phyloP scores from a whole-genome alignment of 805 yeast genomes.

The Saccharomycopsis sp. region DNA sequence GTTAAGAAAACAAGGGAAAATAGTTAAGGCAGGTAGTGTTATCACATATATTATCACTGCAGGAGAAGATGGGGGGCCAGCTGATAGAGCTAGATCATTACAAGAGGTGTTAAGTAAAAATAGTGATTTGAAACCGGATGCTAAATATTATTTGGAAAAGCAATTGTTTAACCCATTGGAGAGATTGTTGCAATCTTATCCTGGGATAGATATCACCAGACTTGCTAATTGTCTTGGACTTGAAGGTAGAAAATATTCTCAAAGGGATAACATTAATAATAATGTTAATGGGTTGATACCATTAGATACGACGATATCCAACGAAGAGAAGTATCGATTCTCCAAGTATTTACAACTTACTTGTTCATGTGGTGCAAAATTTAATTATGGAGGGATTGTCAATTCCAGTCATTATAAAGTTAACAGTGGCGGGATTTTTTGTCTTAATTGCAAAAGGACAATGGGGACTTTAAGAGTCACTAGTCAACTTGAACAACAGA shows the following conservation, averaged over 20 bases:
- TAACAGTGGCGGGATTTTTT: conserved; percentile 62
- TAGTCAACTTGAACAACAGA: conserved; percentile 65
- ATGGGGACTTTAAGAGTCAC: conserved; percentile 51
- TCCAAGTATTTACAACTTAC: conserved; percentile 46
- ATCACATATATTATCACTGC: conserved; percentile 77
- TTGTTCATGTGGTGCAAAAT: conserved; percentile 58
- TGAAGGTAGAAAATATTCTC: conserved; percentile 57
- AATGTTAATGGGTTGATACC: conserved; percentile 50
- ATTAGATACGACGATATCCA: conserved; percentile 73
- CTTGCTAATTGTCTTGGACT: conserved; percentile 74
- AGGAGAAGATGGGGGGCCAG: conserved; percentile 37
- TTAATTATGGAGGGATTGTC: conserved; percentile 70
- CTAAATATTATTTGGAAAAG: conserved; percentile 72
- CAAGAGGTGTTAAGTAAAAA: conserved; percentile 58
- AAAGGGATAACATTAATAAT: conserved; percentile 28
- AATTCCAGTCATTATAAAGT: conserved; percentile 55
- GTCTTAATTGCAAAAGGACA: conserved; percentile 50
- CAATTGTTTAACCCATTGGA: conserved; percentile 90
- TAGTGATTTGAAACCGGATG: conserved; percentile 57
- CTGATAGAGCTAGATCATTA: conserved; percentile 79
- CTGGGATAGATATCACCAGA: conserved; percentile 76
- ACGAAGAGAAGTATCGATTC: conserved; percentile 72
- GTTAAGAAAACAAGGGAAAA: conserved; percentile 74
- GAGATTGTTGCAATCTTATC: conserved; percentile 75
- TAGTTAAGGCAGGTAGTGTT: conserved; percentile 82